phyloP scores from a whole-genome alignment of 2,329 filamentous ascomycete species.

The Fusarium piperis region DNA sequence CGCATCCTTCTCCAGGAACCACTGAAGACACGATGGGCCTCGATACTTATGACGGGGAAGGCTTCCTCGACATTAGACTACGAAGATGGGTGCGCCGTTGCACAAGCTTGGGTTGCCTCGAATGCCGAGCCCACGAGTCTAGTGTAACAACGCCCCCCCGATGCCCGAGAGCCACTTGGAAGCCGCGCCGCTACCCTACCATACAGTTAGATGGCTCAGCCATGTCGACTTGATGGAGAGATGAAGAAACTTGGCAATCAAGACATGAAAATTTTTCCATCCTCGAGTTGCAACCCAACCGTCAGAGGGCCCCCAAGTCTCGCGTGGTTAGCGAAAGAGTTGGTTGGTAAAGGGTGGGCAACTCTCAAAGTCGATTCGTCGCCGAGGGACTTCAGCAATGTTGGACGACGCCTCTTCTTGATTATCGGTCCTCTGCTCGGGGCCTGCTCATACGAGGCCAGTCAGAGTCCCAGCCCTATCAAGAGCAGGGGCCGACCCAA shows the following conservation, averaged over 20 bases:
- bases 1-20: constrained; percentile 17
- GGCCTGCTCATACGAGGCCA: constrained; percentile 3
- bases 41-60: constrained; percentile 26
- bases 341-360: neutral
- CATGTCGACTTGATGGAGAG: neutral
- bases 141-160: constrained; percentile 20
- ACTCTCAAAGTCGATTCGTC: neutral
- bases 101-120: constrained; percentile 1
- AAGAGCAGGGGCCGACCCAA: neutral
- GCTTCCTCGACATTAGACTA: constrained; percentile 22
- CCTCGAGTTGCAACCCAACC: neutral
- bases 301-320: constrained; percentile 16
- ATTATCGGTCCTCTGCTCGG: constrained; percentile 1
- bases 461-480: constrained; percentile 31
- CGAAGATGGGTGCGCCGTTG: constrained; percentile 15
- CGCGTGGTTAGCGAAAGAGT: constrained; percentile 14
- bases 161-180: constrained; percentile 20
- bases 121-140: constrained; percentile 27
- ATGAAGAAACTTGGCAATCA: neutral
- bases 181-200: constrained; percentile 10
- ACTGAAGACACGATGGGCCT: constrained; percentile 8
- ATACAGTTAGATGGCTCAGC: neutral
- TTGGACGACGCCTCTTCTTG: constrained; percentile 14
- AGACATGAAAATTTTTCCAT: constrained; percentile 3
- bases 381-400: constrained; percentile 13